Evolutionary conservation across 331 rosid species (phyloP).

Genomic region (Quercus lobata): DNA sequence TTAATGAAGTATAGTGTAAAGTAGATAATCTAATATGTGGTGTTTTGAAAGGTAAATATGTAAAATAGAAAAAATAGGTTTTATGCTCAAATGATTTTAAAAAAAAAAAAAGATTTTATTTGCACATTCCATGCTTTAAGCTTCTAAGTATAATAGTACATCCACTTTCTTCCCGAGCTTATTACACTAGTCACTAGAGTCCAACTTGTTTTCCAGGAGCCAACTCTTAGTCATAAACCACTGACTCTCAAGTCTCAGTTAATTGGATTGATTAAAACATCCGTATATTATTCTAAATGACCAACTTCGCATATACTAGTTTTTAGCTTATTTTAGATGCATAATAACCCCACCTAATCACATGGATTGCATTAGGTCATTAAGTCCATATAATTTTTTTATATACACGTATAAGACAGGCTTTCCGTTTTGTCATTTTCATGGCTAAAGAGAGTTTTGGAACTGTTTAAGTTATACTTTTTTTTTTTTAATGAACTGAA

Average conservation of each 20-base stretch:
- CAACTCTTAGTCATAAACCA: neutral
- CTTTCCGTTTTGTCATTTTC: neutral
- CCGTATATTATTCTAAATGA: neutral
- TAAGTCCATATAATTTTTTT: neutral
- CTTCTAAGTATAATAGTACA: no score
- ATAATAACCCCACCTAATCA: neutral
- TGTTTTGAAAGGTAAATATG: accelerated
- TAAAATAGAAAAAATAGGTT: no score
- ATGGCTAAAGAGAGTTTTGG: neutral
- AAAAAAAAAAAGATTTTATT: no score
- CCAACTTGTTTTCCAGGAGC: no score
- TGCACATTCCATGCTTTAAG: no score
- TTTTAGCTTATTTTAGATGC: neutral
- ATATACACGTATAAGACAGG: neutral
- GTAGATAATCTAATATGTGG: accelerated
- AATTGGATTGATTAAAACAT: neutral
- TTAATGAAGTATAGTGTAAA: no score
- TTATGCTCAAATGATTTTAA: no score
- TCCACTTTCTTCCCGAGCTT: no score
- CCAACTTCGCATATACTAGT: neutral
- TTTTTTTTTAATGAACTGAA: neutral
- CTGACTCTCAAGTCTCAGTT: neutral
- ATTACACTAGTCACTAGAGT: no score
- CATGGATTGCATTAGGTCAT: neutral
- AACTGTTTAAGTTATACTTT: neutral